Evolutionary conservation across 2,329 filamentous ascomycete species (phyloP).

Genomic region (Cercospora brassicicola): DNA sequence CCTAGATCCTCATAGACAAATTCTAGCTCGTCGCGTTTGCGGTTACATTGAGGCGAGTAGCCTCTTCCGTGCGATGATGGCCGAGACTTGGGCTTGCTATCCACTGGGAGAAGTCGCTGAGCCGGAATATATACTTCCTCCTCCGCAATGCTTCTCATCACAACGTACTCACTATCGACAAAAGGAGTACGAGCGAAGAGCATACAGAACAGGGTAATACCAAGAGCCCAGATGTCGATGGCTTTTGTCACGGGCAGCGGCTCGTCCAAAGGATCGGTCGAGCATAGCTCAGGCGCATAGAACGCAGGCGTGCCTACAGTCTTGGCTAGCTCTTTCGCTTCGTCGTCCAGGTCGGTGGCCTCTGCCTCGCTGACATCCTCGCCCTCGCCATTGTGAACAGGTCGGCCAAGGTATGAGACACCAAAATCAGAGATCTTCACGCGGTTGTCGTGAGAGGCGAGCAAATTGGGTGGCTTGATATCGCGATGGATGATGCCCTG

Average conservation of each 20-base stretch:
- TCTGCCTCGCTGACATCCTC: slow-evolving; percentile 74
- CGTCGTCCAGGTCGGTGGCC: slow-evolving; percentile 75
- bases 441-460: slow-evolving; percentile 79
- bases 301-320: slow-evolving; percentile 97
- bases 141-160: slow-evolving; percentile 88
- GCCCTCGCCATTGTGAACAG: slow-evolving; percentile 64
- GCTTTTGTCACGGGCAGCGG: slow-evolving; percentile 80
- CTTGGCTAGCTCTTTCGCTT: slow-evolving; percentile 94
- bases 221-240: slow-evolving; percentile 96
- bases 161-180: slow-evolving; percentile 84
- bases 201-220: slow-evolving; percentile 93
- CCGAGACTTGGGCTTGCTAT: slow-evolving; percentile 48
- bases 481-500: slow-evolving; percentile 55
- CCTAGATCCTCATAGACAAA: slow-evolving; percentile 84
- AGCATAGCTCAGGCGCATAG: slow-evolving; percentile 94
- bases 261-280: slow-evolving; percentile 69
- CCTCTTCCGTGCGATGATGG: slow-evolving; percentile 50
- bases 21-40: slow-evolving; percentile 74
- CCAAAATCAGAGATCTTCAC: slow-evolving; percentile 99
- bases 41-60: slow-evolving; percentile 52
- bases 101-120: slow-evolving; percentile 73
- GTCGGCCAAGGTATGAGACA: slow-evolving; percentile 92
- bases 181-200: slow-evolving; percentile 94
- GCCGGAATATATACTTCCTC: slow-evolving; percentile 88
- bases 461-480: slow-evolving; percentile 71